Percentiles rank a stretch among this genome's conserved stretches.
Conservation (phyloP, 2,329 filamentous ascomycete genomes). For the Paradendryphiella salina region DNA sequence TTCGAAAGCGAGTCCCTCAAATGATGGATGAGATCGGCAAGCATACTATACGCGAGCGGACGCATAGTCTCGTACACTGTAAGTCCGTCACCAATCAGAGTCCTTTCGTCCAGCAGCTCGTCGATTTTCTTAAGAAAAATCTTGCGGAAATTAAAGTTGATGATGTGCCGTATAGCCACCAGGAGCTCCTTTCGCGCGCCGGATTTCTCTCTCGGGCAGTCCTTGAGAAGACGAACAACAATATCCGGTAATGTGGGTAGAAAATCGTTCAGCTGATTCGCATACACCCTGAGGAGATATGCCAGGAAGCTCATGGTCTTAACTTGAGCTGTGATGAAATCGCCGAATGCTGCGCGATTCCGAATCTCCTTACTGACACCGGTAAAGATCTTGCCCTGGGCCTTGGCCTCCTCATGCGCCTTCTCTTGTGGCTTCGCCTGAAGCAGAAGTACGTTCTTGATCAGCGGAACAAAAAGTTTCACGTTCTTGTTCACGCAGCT, state of each 20-base stretch:
- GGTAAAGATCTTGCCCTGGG: slow-evolving; percentile 80
- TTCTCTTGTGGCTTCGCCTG: slow-evolving; percentile 93
- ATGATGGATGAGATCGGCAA: slow-evolving; percentile 96
- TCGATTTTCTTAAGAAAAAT: slow-evolving; percentile 96
- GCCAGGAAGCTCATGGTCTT: slow-evolving; percentile 99
- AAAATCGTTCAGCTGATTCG: slow-evolving; percentile 85
- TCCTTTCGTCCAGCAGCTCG: slow-evolving; percentile 89
- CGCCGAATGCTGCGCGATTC: slow-evolving; percentile 90
- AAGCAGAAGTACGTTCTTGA: slow-evolving; percentile 84
- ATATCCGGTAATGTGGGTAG: slow-evolving; percentile 82
- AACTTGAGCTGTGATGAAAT: slow-evolving; percentile 96
- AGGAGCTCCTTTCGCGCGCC: slow-evolving; percentile 91
- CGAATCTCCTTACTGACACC: slow-evolving; percentile 93
- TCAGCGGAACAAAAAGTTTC: slow-evolving; percentile 87
- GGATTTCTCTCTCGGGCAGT: slow-evolving; percentile 93
- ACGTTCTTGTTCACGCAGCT: slow-evolving; percentile 80
- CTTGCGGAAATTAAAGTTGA: slow-evolving; percentile 97
- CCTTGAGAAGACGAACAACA: slow-evolving; percentile 85
- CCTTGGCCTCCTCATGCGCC: slow-evolving; percentile 82
- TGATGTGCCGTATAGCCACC: slow-evolving; percentile 95
- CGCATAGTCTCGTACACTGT: slow-evolving; percentile 97
- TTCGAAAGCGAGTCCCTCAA: slow-evolving; percentile 85
- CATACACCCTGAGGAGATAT: slow-evolving; percentile 86
- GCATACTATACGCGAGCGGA: slow-evolving; percentile 95
- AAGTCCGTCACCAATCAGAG: slow-evolving; percentile 89